phyloP scores from a whole-genome alignment of 2,329 filamentous ascomycete species.

The Exophiala xenobiotica region DNA sequence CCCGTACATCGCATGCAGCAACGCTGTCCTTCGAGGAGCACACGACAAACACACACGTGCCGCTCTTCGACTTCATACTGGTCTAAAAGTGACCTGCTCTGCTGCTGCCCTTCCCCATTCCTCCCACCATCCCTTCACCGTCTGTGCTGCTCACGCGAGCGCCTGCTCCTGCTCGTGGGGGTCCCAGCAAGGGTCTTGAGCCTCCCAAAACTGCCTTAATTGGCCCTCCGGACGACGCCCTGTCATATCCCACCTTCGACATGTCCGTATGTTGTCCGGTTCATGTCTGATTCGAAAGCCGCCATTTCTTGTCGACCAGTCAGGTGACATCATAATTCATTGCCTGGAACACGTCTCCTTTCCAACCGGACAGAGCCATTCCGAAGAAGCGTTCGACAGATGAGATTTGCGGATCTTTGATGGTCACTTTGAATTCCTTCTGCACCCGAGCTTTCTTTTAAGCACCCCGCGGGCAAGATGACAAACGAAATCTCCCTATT shows the following conservation, averaged over 20 bases:
- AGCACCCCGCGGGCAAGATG: constrained; percentile 36
- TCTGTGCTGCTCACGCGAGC: constrained; percentile 28
- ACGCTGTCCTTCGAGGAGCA: constrained; percentile 11
- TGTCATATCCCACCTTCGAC: constrained; percentile 24
- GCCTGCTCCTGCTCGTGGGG: constrained; percentile 15
- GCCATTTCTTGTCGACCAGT: constrained; percentile 1
- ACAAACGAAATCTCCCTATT: constrained; percentile 45
- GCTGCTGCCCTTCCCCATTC: background rate
- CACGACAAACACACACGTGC: constrained; percentile 24
- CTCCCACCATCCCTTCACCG: background rate
- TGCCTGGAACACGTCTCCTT: background rate
- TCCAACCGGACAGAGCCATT: background rate
- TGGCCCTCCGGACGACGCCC: constrained; percentile 12
- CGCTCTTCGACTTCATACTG: constrained; percentile 26
- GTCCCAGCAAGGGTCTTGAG: constrained; percentile 7
- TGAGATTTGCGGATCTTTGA: constrained; percentile 8
- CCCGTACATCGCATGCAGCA: constrained; percentile 7
- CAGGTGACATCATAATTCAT: constrained; percentile 21
- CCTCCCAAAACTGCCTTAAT: constrained; percentile 9
- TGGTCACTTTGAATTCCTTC: background rate
- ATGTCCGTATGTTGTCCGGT: constrained; percentile 11
- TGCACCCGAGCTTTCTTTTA: background rate
- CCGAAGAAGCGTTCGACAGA: background rate
- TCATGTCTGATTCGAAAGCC: constrained; percentile 6
- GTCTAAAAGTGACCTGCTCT: constrained; percentile 14